Conservation (phyloP, 2,329 filamentous ascomycete species). For the Kalaharituber pfeilii region DNA sequence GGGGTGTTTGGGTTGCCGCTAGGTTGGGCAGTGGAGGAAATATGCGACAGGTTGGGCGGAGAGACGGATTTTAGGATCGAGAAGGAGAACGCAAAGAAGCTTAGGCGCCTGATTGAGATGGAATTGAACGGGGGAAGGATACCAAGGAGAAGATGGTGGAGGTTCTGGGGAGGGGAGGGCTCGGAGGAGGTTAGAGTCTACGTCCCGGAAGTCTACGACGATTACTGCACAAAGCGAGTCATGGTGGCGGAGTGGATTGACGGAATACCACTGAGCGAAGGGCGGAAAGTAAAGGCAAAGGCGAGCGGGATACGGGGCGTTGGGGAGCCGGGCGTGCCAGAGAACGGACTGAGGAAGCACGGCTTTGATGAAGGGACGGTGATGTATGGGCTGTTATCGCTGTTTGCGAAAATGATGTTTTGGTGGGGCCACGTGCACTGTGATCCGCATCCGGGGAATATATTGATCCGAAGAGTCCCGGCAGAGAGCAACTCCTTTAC, state of each 20-base stretch:
- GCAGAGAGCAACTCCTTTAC: constrained; percentile 26
- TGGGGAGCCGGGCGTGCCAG: constrained; percentile 1
- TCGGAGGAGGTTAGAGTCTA: constrained; percentile 54
- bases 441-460: constrained; percentile 93
- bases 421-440: constrained; percentile 92
- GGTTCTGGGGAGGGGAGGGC: not conserved
- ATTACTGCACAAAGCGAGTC: constrained; percentile 47
- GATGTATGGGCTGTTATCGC: constrained; percentile 90
- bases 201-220: constrained; percentile 66
- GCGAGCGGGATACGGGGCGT: constrained; percentile 7
- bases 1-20: constrained; percentile 82
- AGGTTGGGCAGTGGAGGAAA: constrained; percentile 78
- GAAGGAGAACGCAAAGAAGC: constrained; percentile 68
- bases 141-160: not conserved
- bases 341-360: constrained; percentile 65
- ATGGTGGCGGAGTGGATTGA: constrained; percentile 98
- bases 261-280: constrained; percentile 79
- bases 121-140: constrained; percentile 16
- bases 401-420: constrained; percentile 97
- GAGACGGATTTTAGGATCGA: constrained; percentile 94
- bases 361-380: constrained; percentile 69
- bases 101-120: constrained; percentile 53
- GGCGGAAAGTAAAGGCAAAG: not conserved
- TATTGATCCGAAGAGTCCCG: constrained; percentile 76
- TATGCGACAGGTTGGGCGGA: constrained; percentile 74